These are phyloP conservation scores for Phylloporus sp. DNA, from an alignment of 768 basidiomycete genomes.

Conservation along the genomic window DNA sequence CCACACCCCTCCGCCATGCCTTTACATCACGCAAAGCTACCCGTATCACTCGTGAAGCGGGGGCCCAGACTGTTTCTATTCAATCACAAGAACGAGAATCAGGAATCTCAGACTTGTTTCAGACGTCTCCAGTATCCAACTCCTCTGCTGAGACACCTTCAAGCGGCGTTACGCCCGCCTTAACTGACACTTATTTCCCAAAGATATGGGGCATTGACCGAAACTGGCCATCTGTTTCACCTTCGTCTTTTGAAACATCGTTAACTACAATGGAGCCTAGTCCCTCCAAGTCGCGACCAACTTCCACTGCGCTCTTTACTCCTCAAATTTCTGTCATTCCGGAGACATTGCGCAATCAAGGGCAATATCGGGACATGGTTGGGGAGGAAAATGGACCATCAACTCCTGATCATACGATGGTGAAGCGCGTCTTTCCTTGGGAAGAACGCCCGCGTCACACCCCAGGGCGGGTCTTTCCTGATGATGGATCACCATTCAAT, in stretches of 20 bases:
- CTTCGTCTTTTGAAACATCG: conserved; percentile 24
- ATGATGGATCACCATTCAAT: conserved; percentile 49
- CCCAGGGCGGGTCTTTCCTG: conserved; percentile 73
- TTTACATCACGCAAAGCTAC: conserved; percentile 14
- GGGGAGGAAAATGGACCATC: conserved; percentile 41
- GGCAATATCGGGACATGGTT: conserved; percentile 67
- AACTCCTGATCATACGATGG: conserved; percentile 66
- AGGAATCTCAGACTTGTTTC: conserved; percentile 48
- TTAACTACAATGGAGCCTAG: conserved; percentile 18
- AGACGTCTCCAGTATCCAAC: conserved; percentile 74
- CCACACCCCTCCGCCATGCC: conserved; percentile 26
- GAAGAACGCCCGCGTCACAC: conserved; percentile 67
- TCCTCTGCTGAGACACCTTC: conserved; percentile 79
- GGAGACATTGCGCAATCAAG: conserved; percentile 60
- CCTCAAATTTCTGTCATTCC: conserved; percentile 63
- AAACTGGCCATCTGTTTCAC: conserved; percentile 36
- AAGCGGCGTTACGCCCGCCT: conserved; percentile 50
- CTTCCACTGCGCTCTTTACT: conserved; percentile 49
- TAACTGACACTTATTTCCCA: conserved; percentile 72
- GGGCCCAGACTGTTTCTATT: conserved; percentile 21
- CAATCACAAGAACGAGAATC: conserved; percentile 8
- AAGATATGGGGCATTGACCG: conserved; percentile 79
- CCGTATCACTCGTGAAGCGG: conserved; percentile 15
- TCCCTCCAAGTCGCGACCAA: conserved; percentile 13
- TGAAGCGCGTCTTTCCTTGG: conserved; percentile 92